Evolutionary conservation across 2,329 filamentous ascomycete species (phyloP).

Genomic region (Fusarium nelsonii): DNA sequence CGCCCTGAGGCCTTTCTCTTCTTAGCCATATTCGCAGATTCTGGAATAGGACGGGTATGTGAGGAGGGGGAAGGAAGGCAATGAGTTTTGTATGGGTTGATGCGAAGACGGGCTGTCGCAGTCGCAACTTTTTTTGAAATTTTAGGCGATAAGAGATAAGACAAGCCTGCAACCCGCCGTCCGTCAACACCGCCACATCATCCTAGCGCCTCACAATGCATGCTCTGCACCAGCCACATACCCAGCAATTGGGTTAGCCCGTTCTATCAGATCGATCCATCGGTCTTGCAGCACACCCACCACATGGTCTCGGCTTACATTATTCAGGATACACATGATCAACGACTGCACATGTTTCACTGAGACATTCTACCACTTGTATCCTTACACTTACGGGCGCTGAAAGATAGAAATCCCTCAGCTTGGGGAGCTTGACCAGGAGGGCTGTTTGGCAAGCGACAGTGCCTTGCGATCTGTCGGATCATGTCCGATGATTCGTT

Average conservation of each 20-base stretch:
- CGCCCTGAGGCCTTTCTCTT: conserved; percentile 77
- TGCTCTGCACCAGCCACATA: not conserved
- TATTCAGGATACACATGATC: conserved; percentile 24
- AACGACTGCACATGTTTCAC: conserved; percentile 11
- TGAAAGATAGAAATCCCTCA: conserved; percentile 9
- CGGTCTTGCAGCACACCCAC: conserved; percentile 8
- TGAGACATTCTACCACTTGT: conserved; percentile 11
- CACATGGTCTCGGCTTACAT: conserved; percentile 15
- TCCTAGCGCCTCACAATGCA: too few species aligned
- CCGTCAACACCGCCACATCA: not conserved
- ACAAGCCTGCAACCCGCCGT: not conserved
- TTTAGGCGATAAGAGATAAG: conserved; percentile 42
- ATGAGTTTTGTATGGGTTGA: not conserved
- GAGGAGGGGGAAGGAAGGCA: not conserved
- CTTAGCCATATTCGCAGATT: conserved; percentile 66
- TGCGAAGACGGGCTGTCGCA: conserved; percentile 18
- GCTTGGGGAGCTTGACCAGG: not conserved
- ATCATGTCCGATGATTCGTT: conserved; percentile 17
- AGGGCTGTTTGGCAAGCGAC: not conserved
- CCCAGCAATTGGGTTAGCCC: not conserved
- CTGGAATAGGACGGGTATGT: not conserved
- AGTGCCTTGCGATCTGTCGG: conserved; percentile 1
- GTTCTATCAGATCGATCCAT: not conserved
- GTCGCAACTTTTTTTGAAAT: conserved; percentile 42
- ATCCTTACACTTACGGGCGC: not conserved